phyloP scores from a whole-genome alignment of 2,329 filamentous ascomycete genomes.

The Ophiobolus disseminans region DNA sequence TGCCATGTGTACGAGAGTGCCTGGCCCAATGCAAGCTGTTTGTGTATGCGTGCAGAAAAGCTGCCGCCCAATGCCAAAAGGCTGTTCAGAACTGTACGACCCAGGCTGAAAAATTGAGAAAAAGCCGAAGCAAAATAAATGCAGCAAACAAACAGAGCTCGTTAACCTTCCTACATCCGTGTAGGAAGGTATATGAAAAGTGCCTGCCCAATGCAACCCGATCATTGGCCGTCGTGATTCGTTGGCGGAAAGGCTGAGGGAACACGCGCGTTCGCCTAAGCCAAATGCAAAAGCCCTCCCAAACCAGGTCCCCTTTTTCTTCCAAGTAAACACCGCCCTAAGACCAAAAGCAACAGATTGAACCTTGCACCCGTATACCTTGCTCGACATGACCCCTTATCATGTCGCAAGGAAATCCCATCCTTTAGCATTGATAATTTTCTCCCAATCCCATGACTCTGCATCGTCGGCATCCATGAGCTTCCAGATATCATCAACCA shows the following conservation, averaged over 20 bases:
- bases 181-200: conserved; percentile 18
- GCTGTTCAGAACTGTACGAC: conserved; percentile 9
- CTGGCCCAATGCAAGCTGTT: conserved; percentile 24
- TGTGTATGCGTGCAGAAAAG: conserved; percentile 10
- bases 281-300: conserved; percentile 5
- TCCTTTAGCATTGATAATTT: conserved; percentile 63
- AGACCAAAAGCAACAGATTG: conserved; percentile 2
- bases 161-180: conserved; percentile 11
- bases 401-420: conserved; percentile 69
- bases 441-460: conserved; percentile 70
- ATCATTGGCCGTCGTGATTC: conserved; percentile 18
- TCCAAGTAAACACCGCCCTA: conserved; percentile 10
- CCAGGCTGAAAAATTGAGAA: conserved; percentile 4
- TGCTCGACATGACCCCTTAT: conserved; percentile 5
- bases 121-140: conserved; percentile 15
- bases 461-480: conserved; percentile 65
- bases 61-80: conserved; percentile 14
- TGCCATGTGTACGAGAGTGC: conserved; percentile 33
- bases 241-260: conserved; percentile 10
- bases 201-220: conserved; percentile 27
- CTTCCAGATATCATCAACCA: conserved; percentile 65
- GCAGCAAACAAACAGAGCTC: conserved; percentile 10
- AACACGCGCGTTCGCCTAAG: neutral
- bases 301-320: conserved; percentile 17
- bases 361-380: conserved; percentile 8